Conservation (phyloP, 2,329 filamentous ascomycete genomes). For the Chrysoporthe deuterocubensis region DNA sequence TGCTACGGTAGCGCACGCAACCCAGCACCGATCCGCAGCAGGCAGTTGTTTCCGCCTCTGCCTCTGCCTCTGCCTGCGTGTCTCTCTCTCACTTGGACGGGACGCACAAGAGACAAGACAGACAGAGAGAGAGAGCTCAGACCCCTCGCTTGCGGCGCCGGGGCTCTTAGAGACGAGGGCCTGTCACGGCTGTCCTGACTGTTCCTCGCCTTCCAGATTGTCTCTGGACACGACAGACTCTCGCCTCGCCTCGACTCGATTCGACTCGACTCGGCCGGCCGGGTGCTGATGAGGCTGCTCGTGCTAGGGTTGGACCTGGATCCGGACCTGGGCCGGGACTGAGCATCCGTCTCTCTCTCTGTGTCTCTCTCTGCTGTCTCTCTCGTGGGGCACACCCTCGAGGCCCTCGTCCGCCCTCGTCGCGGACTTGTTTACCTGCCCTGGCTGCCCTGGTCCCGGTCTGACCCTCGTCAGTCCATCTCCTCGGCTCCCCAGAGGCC, state of each 20-base stretch:
- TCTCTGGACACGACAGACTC: neutral
- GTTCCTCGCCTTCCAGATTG: neutral
- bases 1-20: neutral
- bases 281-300: conserved; percentile 7
- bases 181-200: neutral
- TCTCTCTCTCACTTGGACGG: neutral
- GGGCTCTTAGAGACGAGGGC: neutral
- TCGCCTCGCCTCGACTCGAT: neutral
- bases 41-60: neutral
- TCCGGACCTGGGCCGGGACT: neutral
- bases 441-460: conserved; percentile 13
- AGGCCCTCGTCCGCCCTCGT: conserved; percentile 1
- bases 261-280: conserved; percentile 15
- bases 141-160: neutral
- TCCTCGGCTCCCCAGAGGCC: conserved; percentile 2
- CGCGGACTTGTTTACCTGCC: conserved; percentile 8
- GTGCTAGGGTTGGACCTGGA: conserved; percentile 4
- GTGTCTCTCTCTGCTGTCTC: neutral
- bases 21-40: neutral
- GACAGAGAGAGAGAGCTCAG: neutral
- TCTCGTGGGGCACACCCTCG: neutral
- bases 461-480: conserved; percentile 7
- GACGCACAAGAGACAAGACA: neutral
- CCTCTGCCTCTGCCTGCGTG: neutral
- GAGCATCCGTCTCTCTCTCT: neutral